Conservation (phyloP, 257 asterid genomes). For the Scutellaria minor region DNA sequence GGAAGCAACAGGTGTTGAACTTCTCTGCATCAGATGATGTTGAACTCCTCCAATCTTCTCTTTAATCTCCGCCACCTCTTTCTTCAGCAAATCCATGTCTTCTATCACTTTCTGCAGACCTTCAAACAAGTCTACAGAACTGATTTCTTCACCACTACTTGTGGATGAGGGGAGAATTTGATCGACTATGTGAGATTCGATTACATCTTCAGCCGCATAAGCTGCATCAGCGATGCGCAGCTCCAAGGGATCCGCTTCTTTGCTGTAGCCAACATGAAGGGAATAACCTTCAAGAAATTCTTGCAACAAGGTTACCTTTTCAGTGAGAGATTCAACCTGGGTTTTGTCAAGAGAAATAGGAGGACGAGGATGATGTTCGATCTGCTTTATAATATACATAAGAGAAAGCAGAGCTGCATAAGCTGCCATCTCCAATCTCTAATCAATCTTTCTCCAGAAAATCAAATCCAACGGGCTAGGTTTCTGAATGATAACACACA, state of each 20-base stretch:
- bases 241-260: constrained; percentile 17
- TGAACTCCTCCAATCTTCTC: background rate
- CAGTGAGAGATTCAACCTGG: constrained; percentile 4
- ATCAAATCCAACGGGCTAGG: too few relatives aligned
- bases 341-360: background rate
- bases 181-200: constrained; percentile 29
- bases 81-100: constrained; percentile 9
- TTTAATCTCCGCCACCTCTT: constrained; percentile 4
- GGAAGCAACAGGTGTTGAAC: too few relatives aligned
- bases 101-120: constrained; percentile 1
- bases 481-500: too few relatives aligned
- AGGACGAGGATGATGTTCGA: background rate
- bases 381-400: background rate
- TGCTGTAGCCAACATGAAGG: background rate
- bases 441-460: too few relatives aligned
- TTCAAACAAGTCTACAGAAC: background rate
- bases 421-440: background rate
- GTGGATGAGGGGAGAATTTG: background rate
- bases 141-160: background rate
- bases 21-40: constrained; percentile 1
- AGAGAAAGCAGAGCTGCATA: constrained; percentile 16
- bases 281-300: background rate
- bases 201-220: constrained; percentile 32
- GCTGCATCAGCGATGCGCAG: constrained; percentile 20
- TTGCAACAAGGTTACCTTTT: background rate